Percentiles rank a stretch among this genome's conserved stretches.
phyloP scores from a whole-genome alignment of 2,329 filamentous ascomycete species.

The Xylariaceae sp. region DNA sequence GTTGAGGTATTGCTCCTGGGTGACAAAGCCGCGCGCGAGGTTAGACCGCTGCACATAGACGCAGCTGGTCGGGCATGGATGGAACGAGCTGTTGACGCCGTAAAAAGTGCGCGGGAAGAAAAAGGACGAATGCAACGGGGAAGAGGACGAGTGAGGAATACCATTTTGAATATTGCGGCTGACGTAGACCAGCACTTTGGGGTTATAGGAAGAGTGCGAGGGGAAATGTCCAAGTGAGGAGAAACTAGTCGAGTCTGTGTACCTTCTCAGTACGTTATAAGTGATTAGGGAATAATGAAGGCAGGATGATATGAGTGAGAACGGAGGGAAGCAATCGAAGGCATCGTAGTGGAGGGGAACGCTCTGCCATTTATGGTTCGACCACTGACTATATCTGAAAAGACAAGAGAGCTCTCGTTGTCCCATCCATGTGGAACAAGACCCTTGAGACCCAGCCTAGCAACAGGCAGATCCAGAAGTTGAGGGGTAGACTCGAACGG shows the following conservation, averaged over 20 bases:
- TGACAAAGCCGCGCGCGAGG: conserved; percentile 33
- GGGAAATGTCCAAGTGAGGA: conserved; percentile 10
- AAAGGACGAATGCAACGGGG: conserved; percentile 47
- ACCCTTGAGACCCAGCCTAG: conserved; percentile 22
- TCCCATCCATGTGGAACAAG: conserved; percentile 18
- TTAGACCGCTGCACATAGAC: conserved; percentile 34
- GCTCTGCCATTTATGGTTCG: conserved; percentile 33
- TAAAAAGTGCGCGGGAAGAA: conserved; percentile 35
- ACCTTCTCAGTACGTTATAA: conserved; percentile 1
- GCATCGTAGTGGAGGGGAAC: conserved; percentile 24
- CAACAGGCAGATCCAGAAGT: conserved; percentile 20
- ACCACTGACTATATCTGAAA: conserved; percentile 13
- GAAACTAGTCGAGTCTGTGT: not conserved
- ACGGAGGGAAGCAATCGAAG: not conserved
- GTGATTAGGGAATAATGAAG: conserved; percentile 8
- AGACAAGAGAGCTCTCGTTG: conserved; percentile 8
- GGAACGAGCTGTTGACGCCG: conserved; percentile 35
- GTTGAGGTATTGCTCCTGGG: conserved; percentile 41
- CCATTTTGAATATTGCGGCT: conserved; percentile 40
- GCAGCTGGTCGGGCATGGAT: conserved; percentile 31
- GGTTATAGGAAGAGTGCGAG: not conserved
- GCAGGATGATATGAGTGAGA: conserved; percentile 17
- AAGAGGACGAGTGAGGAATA: conserved; percentile 67
- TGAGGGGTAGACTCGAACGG: conserved; percentile 29
- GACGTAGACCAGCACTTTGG: conserved; percentile 17